Evolutionary conservation across 805 yeast species (phyloP), one percentile per base, ranked within the genome.

Genomic region (Kregervanrija fluxuum): DNA sequence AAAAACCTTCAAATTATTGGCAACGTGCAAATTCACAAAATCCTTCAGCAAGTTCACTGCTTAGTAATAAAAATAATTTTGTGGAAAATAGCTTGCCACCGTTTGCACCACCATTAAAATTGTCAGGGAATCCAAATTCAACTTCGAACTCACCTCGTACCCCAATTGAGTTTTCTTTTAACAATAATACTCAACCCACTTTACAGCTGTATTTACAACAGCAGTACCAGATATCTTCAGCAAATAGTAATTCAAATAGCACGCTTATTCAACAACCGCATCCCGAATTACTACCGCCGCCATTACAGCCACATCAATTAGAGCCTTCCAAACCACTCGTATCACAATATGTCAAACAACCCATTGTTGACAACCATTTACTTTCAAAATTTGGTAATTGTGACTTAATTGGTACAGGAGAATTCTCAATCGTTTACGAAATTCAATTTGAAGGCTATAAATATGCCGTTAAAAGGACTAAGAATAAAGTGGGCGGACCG

Each of bases 401-500:
- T 37, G 71, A 73, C 37, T 65, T 81, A 38, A 67, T 91, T 16
- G 96, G 96, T 2, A 69, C 75, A 33, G 98, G 99, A 17, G 95
- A 88, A 62, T 93, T 93, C 57, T 88, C 96, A 2, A 70, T 79
- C 16, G 99, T 95, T 13, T 93, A 80, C 62, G 85, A 85, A 49
- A 91, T 91, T 37, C 71, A 79, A 12, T 84, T 80, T 56, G 80
- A 80, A 48, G 70, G 73, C 42, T 73, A 75, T 40, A 80, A 77
- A 55, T 88, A 80, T 62, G 98, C 98, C 0, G 93, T 93, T 42
- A 93, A 93, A 64, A 73, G 95, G 47, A 79, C 93, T 28, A 87
- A 84, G 56, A 76, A 79, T 42, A 83, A 82, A 30, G 64, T 80
- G 32, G 64, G 68, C 48, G 74, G 84, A 1, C 75, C 75, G 13